Percentiles rank a stretch among this genome's conserved stretches.
Evolutionary conservation across 2,329 filamentous ascomycete species (phyloP).

Genomic region (Apiospora aurea): DNA sequence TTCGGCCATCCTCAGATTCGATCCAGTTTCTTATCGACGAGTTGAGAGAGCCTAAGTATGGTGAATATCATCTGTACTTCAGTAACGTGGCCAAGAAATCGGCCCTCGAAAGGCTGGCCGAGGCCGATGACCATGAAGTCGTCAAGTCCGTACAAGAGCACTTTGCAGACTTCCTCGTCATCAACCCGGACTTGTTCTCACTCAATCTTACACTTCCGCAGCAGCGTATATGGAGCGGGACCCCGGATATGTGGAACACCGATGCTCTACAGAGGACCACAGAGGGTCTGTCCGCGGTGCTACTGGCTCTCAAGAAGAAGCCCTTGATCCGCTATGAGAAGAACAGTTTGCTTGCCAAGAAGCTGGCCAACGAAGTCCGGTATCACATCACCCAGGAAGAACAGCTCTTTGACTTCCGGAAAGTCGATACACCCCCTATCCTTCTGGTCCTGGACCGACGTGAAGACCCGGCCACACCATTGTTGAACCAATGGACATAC

Average conservation of each 20-base stretch:
- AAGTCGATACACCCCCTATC: slow-evolving; percentile 92
- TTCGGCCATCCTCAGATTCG: slow-evolving; percentile 89
- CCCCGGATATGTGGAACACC: slow-evolving; percentile 87
- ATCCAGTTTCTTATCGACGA: slow-evolving; percentile 96
- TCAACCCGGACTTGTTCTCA: slow-evolving; percentile 93
- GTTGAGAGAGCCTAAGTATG: slow-evolving; percentile 93
- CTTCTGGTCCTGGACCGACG: slow-evolving; percentile 88
- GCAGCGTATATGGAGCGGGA: slow-evolving; percentile 80
- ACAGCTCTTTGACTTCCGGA: slow-evolving; percentile 94
- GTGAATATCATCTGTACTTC: slow-evolving; percentile 96
- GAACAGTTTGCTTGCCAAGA: slow-evolving; percentile 89
- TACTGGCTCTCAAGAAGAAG: slow-evolving; percentile 94
- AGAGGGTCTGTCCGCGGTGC: slow-evolving; percentile 83
- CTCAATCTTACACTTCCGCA: slow-evolving; percentile 76
- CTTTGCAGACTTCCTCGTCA: slow-evolving; percentile 93
- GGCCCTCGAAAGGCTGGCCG: slow-evolving; percentile 88
- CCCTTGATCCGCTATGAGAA: slow-evolving; percentile 93
- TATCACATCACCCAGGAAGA: slow-evolving; percentile 96
- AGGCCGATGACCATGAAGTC: slow-evolving; percentile 97
- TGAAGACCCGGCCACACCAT: slow-evolving; percentile 92
- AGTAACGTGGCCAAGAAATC: slow-evolving; percentile 99
- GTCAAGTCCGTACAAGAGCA: slow-evolving; percentile 94
- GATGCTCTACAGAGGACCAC: slow-evolving; percentile 86
- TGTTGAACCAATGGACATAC: slow-evolving; percentile 98
- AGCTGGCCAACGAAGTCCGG: slow-evolving; percentile 88